Percentiles rank a stretch among this genome's conserved stretches.
phyloP scores from a whole-genome alignment of 306 rosid species.

The Datisca glomerata region DNA sequence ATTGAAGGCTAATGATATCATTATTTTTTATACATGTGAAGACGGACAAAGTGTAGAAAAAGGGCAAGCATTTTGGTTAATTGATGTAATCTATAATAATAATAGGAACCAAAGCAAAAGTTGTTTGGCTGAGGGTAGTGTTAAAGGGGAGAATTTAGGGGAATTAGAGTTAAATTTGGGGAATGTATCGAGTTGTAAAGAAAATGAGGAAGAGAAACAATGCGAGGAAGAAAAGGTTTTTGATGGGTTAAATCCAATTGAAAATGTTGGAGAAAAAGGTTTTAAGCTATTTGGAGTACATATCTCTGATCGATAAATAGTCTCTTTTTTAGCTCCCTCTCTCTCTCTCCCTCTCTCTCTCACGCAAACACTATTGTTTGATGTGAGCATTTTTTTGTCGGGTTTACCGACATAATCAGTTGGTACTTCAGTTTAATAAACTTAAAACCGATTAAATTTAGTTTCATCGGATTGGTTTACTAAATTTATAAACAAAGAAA shows the following conservation, averaged over 20 bases:
- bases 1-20: slow-evolving; percentile 29
- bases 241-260: not conserved
- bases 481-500: too few relatives aligned
- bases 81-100: slow-evolving; percentile 18
- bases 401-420: too few relatives aligned
- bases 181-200: not conserved
- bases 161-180: slow-evolving; percentile 13
- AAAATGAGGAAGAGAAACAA: not conserved
- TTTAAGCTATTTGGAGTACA: slow-evolving; percentile 37
- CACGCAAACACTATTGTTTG: too few relatives aligned
- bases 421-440: too few relatives aligned
- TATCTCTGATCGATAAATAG: too few relatives aligned
- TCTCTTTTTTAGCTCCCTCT: too few relatives aligned
- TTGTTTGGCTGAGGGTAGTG: slow-evolving; percentile 6
- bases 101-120: slow-evolving; percentile 5
- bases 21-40: slow-evolving; percentile 32
- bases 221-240: slow-evolving; percentile 11
- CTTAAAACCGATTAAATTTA: too few relatives aligned
- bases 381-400: too few relatives aligned
- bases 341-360: too few relatives aligned
- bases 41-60: slow-evolving; percentile 12
- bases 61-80: slow-evolving; percentile 23
- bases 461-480: too few relatives aligned
- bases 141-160: not conserved
- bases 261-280: slow-evolving; percentile 17